Conservation (phyloP, 1,284 basidiomycete genomes). For the Papiliotrema nemorosa region DNA sequence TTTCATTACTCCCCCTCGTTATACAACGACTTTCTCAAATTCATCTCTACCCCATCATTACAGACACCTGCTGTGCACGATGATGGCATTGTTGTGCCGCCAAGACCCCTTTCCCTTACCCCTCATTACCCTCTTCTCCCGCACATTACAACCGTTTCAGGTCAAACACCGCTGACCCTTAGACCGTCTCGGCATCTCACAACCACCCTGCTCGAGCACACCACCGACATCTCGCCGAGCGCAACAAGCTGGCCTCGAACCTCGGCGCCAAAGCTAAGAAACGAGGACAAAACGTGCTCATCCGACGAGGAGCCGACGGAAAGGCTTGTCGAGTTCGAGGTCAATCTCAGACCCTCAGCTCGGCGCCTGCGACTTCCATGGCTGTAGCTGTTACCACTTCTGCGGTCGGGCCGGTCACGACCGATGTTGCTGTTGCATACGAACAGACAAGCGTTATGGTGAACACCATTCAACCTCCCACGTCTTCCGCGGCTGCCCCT, state of each 20-base stretch:
- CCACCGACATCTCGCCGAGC: conserved; percentile 28
- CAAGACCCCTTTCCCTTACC: neutral
- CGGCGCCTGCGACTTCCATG: conserved; percentile 19
- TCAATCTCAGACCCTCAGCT: conserved; percentile 18
- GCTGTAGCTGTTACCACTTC: conserved; percentile 12
- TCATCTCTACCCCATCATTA: neutral
- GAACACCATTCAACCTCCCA: conserved; percentile 44
- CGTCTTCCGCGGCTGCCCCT: conserved; percentile 5
- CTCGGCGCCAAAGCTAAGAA: conserved; percentile 15
- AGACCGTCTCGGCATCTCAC: conserved; percentile 3
- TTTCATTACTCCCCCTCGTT: neutral
- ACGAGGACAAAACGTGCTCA: conserved; percentile 4
- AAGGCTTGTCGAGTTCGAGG: conserved; percentile 40
- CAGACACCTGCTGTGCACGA: neutral
- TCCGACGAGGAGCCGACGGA: conserved; percentile 41
- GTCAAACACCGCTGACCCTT: neutral
- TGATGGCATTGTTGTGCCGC: too few species aligned
- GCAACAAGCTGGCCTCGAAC: conserved; percentile 12
- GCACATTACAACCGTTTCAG: too few species aligned
- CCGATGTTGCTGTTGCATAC: conserved; percentile 23
- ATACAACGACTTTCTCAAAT: neutral
- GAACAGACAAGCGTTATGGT: neutral
- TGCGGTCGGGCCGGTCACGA: conserved; percentile 9
- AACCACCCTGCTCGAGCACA: conserved; percentile 10
- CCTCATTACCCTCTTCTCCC: neutral